Evolutionary conservation across 139 green algal genomes (phyloP).

Genomic region (Trebouxia sp.): DNA sequence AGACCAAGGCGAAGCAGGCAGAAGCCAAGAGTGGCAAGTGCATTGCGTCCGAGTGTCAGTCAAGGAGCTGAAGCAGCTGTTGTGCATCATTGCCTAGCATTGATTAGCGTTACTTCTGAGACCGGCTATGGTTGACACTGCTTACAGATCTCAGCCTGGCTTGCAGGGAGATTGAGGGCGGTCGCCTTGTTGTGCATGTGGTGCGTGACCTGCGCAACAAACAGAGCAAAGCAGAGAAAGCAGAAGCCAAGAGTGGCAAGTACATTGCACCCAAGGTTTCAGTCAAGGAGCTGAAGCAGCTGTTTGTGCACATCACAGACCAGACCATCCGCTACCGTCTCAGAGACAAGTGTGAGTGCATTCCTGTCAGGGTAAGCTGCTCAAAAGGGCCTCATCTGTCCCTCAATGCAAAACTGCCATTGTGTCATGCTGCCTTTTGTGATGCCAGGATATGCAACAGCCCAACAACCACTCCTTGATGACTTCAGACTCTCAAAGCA

Average conservation of each 20-base stretch:
- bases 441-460: too few relatives aligned
- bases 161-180: constrained; percentile 46
- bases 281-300: constrained; percentile 39
- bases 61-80: constrained; percentile 46
- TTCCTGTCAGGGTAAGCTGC: background rate
- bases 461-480: too few relatives aligned
- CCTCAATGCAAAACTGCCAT: too few relatives aligned
- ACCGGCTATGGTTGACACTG: background rate
- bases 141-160: background rate
- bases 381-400: too few relatives aligned
- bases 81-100: too few relatives aligned
- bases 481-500: too few relatives aligned
- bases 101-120: background rate
- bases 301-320: constrained; percentile 43
- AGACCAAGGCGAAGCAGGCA: too few relatives aligned
- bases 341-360: constrained; percentile 44
- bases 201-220: constrained; percentile 33
- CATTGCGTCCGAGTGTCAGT: too few relatives aligned
- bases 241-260: constrained; percentile 1
- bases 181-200: constrained; percentile 35
- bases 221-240: constrained; percentile 30
- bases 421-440: too few relatives aligned
- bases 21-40: too few relatives aligned
- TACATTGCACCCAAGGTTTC: constrained; percentile 5
- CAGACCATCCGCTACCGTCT: constrained; percentile 49